These are phyloP conservation scores for Vachellia pachyceras DNA, from an alignment of 306 rosid genomes.

Conservation along the genomic window DNA sequence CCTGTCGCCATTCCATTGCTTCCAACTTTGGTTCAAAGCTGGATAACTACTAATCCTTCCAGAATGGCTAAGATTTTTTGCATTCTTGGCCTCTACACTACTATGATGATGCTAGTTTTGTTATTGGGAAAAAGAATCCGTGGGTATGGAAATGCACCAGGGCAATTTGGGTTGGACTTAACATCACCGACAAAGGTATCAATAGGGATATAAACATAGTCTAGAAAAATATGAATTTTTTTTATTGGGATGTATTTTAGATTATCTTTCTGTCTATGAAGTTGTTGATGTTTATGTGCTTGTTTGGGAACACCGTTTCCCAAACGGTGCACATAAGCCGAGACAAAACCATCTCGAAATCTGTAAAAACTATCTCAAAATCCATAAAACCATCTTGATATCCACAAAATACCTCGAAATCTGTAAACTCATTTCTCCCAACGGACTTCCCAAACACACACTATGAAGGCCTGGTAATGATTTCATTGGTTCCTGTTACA, in stretches of 20 bases:
- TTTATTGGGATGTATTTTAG: conserved; percentile 26
- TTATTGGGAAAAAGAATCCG: conserved; percentile 94
- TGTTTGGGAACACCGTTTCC: no score
- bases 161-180: conserved; percentile 81
- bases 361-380: no score
- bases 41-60: conserved; percentile 67
- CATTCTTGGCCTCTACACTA: no score
- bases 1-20: conserved; percentile 72
- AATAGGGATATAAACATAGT: conserved; percentile 22
- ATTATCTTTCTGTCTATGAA: conserved; percentile 19
- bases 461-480: background rate
- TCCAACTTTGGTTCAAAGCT: conserved; percentile 72
- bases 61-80: no score
- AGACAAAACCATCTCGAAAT: no score
- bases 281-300: conserved; percentile 30
- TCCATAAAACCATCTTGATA: no score
- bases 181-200: conserved; percentile 70
- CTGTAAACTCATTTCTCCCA: no score
- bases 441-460: no score
- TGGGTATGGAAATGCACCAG: conserved; percentile 70
- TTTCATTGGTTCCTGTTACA: background rate
- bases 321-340: no score
- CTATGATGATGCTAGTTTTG: no score
- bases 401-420: no score
- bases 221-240: background rate